Evolutionary conservation across 2,329 filamentous ascomycete species (phyloP).

Genomic region (Corynespora cassiicola): DNA sequence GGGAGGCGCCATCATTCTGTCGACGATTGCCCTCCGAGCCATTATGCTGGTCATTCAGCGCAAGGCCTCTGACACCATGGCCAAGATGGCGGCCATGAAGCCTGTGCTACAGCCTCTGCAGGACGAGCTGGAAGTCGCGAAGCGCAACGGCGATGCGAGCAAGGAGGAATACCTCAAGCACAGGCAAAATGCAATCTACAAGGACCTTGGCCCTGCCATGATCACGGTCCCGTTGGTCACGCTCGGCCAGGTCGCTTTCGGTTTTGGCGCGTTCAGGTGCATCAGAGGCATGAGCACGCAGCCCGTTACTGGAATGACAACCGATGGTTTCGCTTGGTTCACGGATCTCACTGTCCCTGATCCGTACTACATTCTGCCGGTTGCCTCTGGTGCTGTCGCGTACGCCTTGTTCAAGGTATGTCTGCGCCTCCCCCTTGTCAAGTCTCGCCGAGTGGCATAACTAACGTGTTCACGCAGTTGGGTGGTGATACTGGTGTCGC

Average conservation of each 20-base stretch:
- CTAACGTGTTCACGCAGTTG: conserved; percentile 40
- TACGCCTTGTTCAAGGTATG: conserved; percentile 65
- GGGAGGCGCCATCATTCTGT: conserved; percentile 75
- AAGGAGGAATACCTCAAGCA: conserved; percentile 48
- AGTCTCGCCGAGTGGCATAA: background rate
- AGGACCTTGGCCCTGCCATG: conserved; percentile 61
- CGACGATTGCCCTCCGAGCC: conserved; percentile 70
- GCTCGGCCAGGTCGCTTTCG: conserved; percentile 70
- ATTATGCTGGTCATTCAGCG: conserved; percentile 72
- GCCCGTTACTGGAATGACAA: conserved; percentile 80
- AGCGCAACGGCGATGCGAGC: conserved; percentile 53
- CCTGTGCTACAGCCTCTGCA: conserved; percentile 64
- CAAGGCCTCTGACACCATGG: conserved; percentile 65
- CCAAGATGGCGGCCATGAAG: conserved; percentile 67
- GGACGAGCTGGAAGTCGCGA: conserved; percentile 58
- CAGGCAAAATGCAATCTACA: conserved; percentile 59
- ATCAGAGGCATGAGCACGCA: conserved; percentile 75
- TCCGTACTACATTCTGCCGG: conserved; percentile 78
- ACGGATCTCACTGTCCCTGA: conserved; percentile 77
- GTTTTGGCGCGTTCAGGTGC: conserved; percentile 81
- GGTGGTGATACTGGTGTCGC: conserved; percentile 58
- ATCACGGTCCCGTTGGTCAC: conserved; percentile 62
- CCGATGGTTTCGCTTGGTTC: conserved; percentile 79
- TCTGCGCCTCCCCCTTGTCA: conserved; percentile 16
- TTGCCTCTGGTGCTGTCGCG: conserved; percentile 63